Evolutionary conservation across 495 filamentous ascomycete species (phyloP), one percentile per base, ranked within the genome.

Genomic region (Aspergillus funiculosus): DNA sequence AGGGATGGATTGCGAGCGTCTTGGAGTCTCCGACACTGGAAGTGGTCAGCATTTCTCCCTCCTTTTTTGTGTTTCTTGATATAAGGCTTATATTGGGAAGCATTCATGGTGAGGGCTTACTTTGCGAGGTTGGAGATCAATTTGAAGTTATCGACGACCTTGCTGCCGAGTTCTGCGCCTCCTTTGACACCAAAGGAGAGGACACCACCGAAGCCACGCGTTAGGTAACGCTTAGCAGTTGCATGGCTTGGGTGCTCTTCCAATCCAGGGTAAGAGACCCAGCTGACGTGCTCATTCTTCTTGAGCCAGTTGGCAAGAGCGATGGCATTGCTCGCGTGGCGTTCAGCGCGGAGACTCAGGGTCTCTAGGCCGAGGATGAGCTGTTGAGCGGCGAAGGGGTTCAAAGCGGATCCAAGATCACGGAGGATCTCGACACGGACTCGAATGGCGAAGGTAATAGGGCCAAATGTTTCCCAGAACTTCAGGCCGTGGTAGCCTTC

Each of bases 321-420:
- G 28, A 94, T 54, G 1, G 94, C 80, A 63, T 98, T 98, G 54
- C 78, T 74, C 1, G 86, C 91, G 66, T 97, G 92, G 10, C 92
- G 68, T 64, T 98, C 92, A 22, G 79, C 82, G 37, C 92, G 76
- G 62, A 98, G 67, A 57, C 81, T 86, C 37, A 98, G 71, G 5
- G 92, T 98, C 77, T 98, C 92, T 46, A 95, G 62, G 35, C 92
- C 92, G 39, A 94, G 71, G 40, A 98, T 64, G 28, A 98, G 76
- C 68, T 96, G 89, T 72, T 95, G 89, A n/a, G 92, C 92, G 6
- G 75, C 92, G 62, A 97, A 97, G 0, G 92, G 89, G 69, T 94
- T 97, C 51, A 98, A 63, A 26, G 81, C 74, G 3, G 84, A 72
- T 22, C 92, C 92, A 1, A 97, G 63, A 63, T 98, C 92, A 54